Percentiles rank a stretch among this genome's conserved stretches.
phyloP scores from a whole-genome alignment of 768 basidiomycete species.

The Guyanaporus albipodus region DNA sequence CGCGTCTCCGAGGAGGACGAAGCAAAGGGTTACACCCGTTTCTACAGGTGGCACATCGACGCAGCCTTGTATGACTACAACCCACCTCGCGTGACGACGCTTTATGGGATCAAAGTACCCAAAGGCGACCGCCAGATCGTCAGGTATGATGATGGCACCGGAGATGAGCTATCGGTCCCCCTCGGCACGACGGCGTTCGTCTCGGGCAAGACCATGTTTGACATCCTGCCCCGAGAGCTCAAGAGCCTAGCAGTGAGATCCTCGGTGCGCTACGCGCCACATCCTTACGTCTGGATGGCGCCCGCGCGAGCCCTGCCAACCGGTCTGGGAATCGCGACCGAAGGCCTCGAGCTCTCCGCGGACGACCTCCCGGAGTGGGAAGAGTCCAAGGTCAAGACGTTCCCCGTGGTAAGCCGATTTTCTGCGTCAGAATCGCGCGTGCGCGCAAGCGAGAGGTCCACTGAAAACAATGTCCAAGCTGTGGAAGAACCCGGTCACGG shows the following conservation, averaged over 20 bases:
- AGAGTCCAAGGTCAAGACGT: slow-evolving; percentile 65
- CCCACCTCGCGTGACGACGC: slow-evolving; percentile 80
- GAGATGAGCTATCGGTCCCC: slow-evolving; percentile 77
- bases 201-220: slow-evolving; percentile 81
- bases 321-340: slow-evolving; percentile 78
- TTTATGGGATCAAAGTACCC: slow-evolving; percentile 76
- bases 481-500: slow-evolving; percentile 92
- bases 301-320: slow-evolving; percentile 69
- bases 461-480: slow-evolving; percentile 37
- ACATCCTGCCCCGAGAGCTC: slow-evolving; percentile 61
- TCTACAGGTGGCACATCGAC: slow-evolving; percentile 92
- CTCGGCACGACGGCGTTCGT: slow-evolving; percentile 85
- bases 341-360: slow-evolving; percentile 64
- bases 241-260: slow-evolving; percentile 80
- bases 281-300: slow-evolving; percentile 91
- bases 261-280: slow-evolving; percentile 75
- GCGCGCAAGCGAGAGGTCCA: not conserved
- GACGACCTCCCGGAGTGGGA: slow-evolving; percentile 80
- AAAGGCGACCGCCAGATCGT: slow-evolving; percentile 57
- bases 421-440: not conserved
- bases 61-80: slow-evolving; percentile 76
- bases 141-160: slow-evolving; percentile 84
- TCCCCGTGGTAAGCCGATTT: slow-evolving; percentile 51
- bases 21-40: slow-evolving; percentile 73
- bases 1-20: slow-evolving; percentile 70